Conservation (phyloP, 441 rosid species). For the Erodium texanum region DNA sequence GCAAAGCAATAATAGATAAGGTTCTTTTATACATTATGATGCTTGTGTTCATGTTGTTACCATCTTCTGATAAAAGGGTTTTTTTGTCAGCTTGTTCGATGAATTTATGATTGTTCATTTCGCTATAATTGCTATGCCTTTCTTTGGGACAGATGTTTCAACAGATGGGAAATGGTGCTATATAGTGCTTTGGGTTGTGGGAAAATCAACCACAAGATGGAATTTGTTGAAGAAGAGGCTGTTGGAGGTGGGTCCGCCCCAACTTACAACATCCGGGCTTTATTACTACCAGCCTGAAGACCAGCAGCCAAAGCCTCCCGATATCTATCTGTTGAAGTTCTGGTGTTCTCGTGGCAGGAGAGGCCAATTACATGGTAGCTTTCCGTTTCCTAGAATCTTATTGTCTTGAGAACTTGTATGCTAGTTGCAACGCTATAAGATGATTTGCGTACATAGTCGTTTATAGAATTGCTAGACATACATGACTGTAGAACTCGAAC, state of each 20-base stretch:
- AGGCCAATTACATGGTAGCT: conserved; percentile 44
- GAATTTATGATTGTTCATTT: background rate
- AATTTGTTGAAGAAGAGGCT: conserved; percentile 46
- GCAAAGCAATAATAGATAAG: background rate
- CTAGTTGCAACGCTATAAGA: background rate
- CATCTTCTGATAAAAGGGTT: too few species aligned
- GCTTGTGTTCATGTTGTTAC: too few species aligned
- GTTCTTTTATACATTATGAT: too few species aligned
- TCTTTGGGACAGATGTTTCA: conserved; percentile 33
- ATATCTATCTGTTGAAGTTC: conserved; percentile 52
- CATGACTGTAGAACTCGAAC: background rate
- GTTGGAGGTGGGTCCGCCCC: conserved; percentile 54
- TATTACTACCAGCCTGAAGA: conserved; percentile 31
- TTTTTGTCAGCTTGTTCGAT: background rate
- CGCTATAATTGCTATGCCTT: background rate
- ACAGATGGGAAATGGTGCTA: conserved; percentile 75
- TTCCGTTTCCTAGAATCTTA: background rate
- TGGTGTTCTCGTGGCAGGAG: conserved; percentile 49
- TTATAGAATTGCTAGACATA: background rate
- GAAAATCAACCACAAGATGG: conserved; percentile 44
- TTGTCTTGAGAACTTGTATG: conserved; percentile 8
- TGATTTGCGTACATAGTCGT: background rate
- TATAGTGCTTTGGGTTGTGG: conserved; percentile 52
- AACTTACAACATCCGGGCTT: conserved; percentile 26
- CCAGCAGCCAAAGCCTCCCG: conserved; percentile 29